Conservation (phyloP, 2,329 filamentous ascomycete species). For the Sporothrix schenckii region DNA sequence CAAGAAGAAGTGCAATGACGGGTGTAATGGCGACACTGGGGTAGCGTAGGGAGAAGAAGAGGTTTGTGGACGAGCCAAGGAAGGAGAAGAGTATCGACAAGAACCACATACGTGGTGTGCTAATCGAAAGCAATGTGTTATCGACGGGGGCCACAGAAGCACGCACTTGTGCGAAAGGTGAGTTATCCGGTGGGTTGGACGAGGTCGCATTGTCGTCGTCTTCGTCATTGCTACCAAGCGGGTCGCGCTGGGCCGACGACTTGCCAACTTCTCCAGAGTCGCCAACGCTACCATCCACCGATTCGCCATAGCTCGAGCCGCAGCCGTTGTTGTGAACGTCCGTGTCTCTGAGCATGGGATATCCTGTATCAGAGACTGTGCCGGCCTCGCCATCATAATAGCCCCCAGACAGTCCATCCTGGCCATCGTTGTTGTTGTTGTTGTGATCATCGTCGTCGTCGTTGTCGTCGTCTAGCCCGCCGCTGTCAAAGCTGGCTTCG, state of each 20-base stretch:
- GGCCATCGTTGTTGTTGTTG: conserved; percentile 26
- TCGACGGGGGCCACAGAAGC: conserved; percentile 78
- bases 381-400: conserved; percentile 40
- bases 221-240: conserved; percentile 43
- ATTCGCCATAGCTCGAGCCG: not conserved
- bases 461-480: conserved; percentile 25
- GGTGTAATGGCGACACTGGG: conserved; percentile 88
- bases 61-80: conserved; percentile 78
- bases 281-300: not conserved
- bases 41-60: conserved; percentile 89
- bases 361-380: conserved; percentile 44
- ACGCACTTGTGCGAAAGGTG: conserved; percentile 76
- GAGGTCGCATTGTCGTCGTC: conserved; percentile 51
- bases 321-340: not conserved
- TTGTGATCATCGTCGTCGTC: conserved; percentile 29
- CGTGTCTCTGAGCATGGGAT: conserved; percentile 23
- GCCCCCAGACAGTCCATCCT: conserved; percentile 12
- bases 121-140: conserved; percentile 76
- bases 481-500: conserved; percentile 46
- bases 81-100: conserved; percentile 79
- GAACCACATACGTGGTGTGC: conserved; percentile 85
- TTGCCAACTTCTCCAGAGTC: conserved; percentile 9
- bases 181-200: conserved; percentile 62
- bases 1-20: conserved; percentile 81
- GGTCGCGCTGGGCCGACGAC: not conserved